Percentiles rank a stretch among this genome's conserved stretches.
phyloP scores from a whole-genome alignment of 1,284 basidiomycete genomes.

The Veloporphyrellus conicus region DNA sequence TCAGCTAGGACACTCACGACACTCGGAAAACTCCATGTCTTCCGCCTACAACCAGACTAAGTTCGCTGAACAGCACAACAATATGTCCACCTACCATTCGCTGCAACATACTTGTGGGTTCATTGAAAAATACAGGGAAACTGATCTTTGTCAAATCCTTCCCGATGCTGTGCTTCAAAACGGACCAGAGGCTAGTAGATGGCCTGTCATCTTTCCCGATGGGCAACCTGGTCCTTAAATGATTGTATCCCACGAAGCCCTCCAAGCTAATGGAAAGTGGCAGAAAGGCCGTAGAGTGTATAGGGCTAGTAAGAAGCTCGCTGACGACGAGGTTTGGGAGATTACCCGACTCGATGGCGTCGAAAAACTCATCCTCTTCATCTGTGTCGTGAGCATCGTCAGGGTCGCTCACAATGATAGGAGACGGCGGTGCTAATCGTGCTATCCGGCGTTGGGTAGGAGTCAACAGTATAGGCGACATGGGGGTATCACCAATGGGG shows the following conservation, averaged over 20 bases:
- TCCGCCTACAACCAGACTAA: constrained; percentile 55
- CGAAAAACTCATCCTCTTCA: constrained; percentile 96
- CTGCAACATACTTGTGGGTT: constrained; percentile 93
- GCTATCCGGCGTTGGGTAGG: constrained; percentile 25
- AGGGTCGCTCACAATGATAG: constrained; percentile 27
- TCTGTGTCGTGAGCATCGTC: constrained; percentile 64
- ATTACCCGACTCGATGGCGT: constrained; percentile 84
- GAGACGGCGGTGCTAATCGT: constrained; percentile 13
- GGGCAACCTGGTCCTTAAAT: constrained; percentile 63
- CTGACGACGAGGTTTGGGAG: constrained; percentile 73
- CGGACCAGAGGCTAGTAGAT: constrained; percentile 90
- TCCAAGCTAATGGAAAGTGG: constrained; percentile 38
- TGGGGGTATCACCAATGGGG: constrained; percentile 8
- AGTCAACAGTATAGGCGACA: constrained; percentile 25
- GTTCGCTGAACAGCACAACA: neutral
- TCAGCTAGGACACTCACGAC: constrained; percentile 51
- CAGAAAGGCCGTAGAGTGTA: constrained; percentile 25
- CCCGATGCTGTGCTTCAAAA: constrained; percentile 93
- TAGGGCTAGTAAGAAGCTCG: constrained; percentile 48
- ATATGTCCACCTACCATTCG: constrained; percentile 53
- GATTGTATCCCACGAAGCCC: constrained; percentile 68
- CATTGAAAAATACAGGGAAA: constrained; percentile 96
- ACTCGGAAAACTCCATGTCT: constrained; percentile 95
- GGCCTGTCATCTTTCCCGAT: constrained; percentile 81
- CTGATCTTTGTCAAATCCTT: constrained; percentile 96